Base-by-base conservation (phyloP, 202 grass and related monocot species). In the Setaria viridis region DNA sequence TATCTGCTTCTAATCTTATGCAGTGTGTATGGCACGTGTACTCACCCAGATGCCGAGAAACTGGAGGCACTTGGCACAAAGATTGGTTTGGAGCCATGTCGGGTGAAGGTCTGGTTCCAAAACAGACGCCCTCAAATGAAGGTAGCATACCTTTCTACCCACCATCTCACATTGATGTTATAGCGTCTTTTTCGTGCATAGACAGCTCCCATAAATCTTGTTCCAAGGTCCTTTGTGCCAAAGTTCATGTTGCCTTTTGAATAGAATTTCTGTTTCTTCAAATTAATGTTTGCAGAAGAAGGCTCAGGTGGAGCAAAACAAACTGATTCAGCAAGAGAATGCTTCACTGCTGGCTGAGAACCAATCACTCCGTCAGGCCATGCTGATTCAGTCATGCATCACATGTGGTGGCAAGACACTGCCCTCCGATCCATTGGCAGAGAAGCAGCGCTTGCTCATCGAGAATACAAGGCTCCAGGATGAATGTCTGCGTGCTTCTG, bases 41-140 rank as follows among this genome's bases (percentile, higher is more conserved):
- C 45, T 1, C 79, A 88, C 29, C 90, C 90, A 2, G 78, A 88
- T 20, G 79, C 82, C 9, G 65, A 70, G 7, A 62, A 47, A 16
- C 70, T 48, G 10, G 10, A 32, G 41, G 74, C 85, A 6, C 51
- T 91, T 47, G 78, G 67, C 79, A 56, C 4, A 41, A 77, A 20
- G 68, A 29, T 79, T 20, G 62, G 17, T 59, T 34, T 91, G 43
- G 43, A 35, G 9, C 0, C 2, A 6, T 0, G 3, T 3, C 68
- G 76, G 67, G 74, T 91, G 67, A 88, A 91, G 45, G 63, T 85
- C 67, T 91, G 90, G 90, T 91, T 91, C 67, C 90, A 91, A 5
- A 91, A 91, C 59, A 60, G 74, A 11, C 74, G 90, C 55, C 63
- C 60, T 7, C 13, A 41, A 0, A 39, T 67, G 14, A 6, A 39